Percentiles rank a stretch among this genome's conserved stretches.
These are phyloP conservation scores for Aspergillus sp. DNA, from an alignment of 2,329 filamentous ascomycete genomes.

Conservation along the genomic window DNA sequence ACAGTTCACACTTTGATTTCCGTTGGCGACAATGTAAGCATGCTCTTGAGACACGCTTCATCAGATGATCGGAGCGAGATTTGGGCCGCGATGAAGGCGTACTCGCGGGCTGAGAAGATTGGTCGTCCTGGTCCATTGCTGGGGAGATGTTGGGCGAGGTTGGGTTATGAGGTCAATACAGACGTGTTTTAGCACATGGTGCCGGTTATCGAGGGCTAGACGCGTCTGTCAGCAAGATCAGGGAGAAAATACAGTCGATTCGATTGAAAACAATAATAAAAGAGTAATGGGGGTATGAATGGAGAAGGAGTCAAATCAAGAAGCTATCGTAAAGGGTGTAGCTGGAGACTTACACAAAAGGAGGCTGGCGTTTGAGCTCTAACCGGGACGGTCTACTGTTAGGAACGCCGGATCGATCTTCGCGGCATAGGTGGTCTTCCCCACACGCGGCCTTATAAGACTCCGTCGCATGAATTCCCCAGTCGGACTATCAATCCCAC, in stretches of 20 bases:
- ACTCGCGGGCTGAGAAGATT: constrained; percentile 12
- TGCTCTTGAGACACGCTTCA: constrained; percentile 49
- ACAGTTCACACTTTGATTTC: constrained; percentile 54
- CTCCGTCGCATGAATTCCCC: too few species aligned
- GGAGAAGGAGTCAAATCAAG: background rate
- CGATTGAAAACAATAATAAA: too few species aligned
- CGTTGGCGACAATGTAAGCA: constrained; percentile 50
- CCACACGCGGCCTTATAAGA: background rate
- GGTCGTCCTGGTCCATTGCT: constrained; percentile 17
- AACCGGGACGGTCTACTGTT: background rate
- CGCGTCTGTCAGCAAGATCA: background rate
- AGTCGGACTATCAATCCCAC: background rate
- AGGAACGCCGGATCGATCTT: background rate
- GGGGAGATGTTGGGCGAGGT: background rate
- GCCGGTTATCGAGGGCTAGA: background rate
- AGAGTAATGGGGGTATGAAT: too few species aligned
- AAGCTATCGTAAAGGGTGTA: background rate
- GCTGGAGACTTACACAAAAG: background rate
- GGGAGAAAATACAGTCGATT: too few species aligned
- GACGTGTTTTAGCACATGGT: constrained; percentile 1
- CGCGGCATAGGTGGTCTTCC: background rate
- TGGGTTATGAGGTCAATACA: background rate
- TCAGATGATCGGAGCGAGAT: constrained; percentile 30
- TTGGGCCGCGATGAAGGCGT: constrained; percentile 13
- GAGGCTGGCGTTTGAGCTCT: background rate